Evolutionary conservation across 1,284 basidiomycete species (phyloP).

Genomic region (Puccinia novopanici): DNA sequence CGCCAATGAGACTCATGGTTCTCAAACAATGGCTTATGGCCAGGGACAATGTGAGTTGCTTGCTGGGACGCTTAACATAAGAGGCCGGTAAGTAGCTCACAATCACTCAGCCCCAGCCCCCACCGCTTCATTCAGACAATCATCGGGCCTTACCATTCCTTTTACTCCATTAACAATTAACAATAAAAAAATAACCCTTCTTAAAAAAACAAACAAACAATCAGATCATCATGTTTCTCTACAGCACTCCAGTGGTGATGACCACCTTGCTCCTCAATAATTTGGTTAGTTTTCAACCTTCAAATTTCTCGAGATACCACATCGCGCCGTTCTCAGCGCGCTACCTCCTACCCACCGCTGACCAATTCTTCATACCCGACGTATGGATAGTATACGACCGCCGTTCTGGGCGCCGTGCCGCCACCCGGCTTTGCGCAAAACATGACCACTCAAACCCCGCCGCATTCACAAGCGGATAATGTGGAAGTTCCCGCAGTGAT

Average conservation of each 20-base stretch:
- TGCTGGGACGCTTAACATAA: not conserved
- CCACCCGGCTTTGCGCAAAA: conserved; percentile 19
- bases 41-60: not conserved
- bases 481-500: conserved; percentile 7
- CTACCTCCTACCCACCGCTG: not conserved
- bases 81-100: not conserved
- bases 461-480: not conserved
- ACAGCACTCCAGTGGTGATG: conserved; percentile 10
- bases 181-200: not conserved
- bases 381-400: not conserved
- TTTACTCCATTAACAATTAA: not conserved
- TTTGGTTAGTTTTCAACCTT: not conserved
- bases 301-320: not conserved
- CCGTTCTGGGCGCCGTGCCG: conserved; percentile 17
- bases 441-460: not conserved
- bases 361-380: not conserved
- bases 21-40: not conserved
- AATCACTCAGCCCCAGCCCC: not conserved
- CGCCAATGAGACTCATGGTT: not conserved
- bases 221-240: conserved; percentile 2
- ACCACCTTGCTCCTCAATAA: conserved; percentile 19
- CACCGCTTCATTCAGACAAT: not conserved
- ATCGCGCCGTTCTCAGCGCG: not conserved
- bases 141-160: not conserved
- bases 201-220: no score